phyloP scores from a whole-genome alignment of 352 stramenopile genomes.

The Thraustochytrium aureum region DNA sequence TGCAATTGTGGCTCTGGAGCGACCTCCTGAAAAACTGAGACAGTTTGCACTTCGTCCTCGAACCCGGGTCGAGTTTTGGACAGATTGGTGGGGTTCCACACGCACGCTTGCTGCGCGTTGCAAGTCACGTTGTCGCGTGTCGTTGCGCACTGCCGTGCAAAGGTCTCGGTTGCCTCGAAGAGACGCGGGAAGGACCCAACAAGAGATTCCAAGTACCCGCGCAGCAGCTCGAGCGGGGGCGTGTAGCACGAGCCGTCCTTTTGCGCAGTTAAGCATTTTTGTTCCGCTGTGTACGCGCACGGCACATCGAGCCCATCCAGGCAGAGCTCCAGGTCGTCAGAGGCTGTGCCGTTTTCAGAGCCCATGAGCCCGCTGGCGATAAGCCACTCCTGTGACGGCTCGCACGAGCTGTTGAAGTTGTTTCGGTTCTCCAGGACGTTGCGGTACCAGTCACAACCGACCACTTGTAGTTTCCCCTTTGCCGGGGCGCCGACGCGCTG shows the following conservation, averaged over 20 bases:
- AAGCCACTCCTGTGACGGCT: slow-evolving; percentile 43
- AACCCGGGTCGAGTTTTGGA: slow-evolving; percentile 11
- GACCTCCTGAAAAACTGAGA: slow-evolving; percentile 17
- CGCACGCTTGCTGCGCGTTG: neutral
- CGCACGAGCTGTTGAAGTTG: slow-evolving; percentile 42
- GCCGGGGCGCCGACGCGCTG: slow-evolving; percentile 24
- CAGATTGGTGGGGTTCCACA: slow-evolving; percentile 22
- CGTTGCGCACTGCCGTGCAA: slow-evolving; percentile 1
- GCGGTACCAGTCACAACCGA: slow-evolving; percentile 1
- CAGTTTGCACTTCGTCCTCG: slow-evolving; percentile 32
- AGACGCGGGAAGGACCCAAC: slow-evolving; percentile 4
- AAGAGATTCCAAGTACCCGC: slow-evolving; percentile 4
- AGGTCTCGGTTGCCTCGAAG: neutral
- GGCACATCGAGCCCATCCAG: neutral
- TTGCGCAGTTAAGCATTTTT: neutral
- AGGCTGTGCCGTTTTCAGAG: neutral
- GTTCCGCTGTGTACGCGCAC: neutral
- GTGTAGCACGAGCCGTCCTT: slow-evolving; percentile 2
- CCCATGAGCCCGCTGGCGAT: neutral
- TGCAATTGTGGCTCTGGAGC: neutral
- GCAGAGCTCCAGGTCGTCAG: neutral
- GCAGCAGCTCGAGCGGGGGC: slow-evolving; percentile 28
- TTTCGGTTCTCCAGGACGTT: slow-evolving; percentile 47
- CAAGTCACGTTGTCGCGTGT: slow-evolving; percentile 44
- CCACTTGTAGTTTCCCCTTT: neutral